Base-by-base conservation (phyloP, 805 yeast species). In the Cyberlindnera maclurae region DNA sequence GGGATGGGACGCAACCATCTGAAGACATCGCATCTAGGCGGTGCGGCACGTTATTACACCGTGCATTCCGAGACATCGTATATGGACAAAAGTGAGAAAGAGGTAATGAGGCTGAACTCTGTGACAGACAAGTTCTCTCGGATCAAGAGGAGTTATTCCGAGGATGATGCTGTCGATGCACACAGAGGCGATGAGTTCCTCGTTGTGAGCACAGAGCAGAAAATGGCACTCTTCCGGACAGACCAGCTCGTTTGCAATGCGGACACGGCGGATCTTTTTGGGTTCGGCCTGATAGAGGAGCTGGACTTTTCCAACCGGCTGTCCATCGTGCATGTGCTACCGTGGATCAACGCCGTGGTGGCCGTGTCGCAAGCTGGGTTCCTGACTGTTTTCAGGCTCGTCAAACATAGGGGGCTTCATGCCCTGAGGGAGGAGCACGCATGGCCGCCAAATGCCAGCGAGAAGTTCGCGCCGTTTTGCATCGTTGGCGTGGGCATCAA, bases 231-330 rank as follows among this genome's bases (percentile, higher is more conserved):
- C 18, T 69, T 73, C 45, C 58, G 68, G 18, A 60, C 62, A 1
- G 68, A 70, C 36, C 60, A 65, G 10, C 57, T 77, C 16, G 62
- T 70, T 27, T 73, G 79, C 49, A 68, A 64, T 45, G 65, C 74
- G 4, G 64, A 74, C 1, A 67, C 75, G 1, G 55, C 64, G 4
- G 53, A 62, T 16, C 51, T 73, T 2, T 75, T 72, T 47, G 62
- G 62, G 13, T 50, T 65, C 6, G 50, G 52, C 7, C 12, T 41
- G 5, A 18, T 30, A 30, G 52, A 47, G 8, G 47, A 44, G 5
- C 9, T 37, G 20, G 39, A 27, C 12, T 34, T 36, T 22, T 41
- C 44, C 12, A 57, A 60, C 35, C 40, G 65, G 30, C 29, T 63
- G 22, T 54, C 56, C 13, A 54, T 62, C 3, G 52, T 54, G 2